Evolutionary conservation across 306 rosid genomes (phyloP), one percentile per base, ranked within the genome.

Genomic region (Acacia crassicarpa): DNA sequence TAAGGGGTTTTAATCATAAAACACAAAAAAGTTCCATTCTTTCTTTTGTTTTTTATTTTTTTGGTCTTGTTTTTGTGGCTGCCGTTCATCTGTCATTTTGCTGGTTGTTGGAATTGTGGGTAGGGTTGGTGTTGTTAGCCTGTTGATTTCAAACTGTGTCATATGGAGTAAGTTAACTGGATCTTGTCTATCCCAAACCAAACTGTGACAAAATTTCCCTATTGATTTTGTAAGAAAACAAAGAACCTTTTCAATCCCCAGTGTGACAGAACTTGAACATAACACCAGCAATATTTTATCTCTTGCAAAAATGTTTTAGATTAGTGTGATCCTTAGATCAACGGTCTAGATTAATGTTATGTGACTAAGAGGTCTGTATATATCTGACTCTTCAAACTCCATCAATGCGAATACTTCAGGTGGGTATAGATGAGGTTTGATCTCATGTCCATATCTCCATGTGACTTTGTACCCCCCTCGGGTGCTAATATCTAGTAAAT

Each of bases 11-110:
- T 58, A 58, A 58, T 58, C 44, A 73, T 74, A 73, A 79, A 10
- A 44, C 56, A 59, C 4, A 4, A 63, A 4, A 49, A 20, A 51
- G 44, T 75, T 51, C 83, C 3, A 86, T 84, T 88, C 84, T 79
- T 84, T 86, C 32, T 84, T 84, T 86, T 33, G 78, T 76, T 82
- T 66, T 16, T 27, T 27, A 27, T 27, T 27, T 78, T 15, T 12
- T 51, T 32, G 1, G 4, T 2, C 4, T 30, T 32, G 5, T 33
- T 33, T 33, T 33, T 51, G 9, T 53, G 74, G 27, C 20, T 62
- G 66, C 72, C 27, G 61, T 67, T 75, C 71, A 46, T 53, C 35
- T 56, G 66, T 83, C 76, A 53, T 35, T 68, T 82, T 78, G 61
- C 74, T 67, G 77, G 48, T 41, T 15, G 66, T 33, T 68, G 81